These are phyloP conservation scores for Colletotrichum sp. DNA, from an alignment of 2,329 filamentous ascomycete genomes.

Conservation along the genomic window DNA sequence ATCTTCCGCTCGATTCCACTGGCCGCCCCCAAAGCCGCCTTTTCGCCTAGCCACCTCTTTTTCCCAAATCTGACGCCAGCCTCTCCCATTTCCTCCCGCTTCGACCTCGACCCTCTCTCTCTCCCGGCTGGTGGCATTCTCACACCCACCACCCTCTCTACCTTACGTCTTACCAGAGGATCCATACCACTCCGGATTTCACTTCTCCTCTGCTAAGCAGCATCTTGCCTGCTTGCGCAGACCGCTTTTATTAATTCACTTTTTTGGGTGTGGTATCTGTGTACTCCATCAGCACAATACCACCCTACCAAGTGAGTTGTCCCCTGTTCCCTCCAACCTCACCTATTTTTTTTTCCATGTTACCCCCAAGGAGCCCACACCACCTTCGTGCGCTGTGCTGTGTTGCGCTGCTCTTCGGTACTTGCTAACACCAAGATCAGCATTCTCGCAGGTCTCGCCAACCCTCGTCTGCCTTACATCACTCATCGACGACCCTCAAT, in stretches of 20 bases:
- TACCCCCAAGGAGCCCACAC: conserved; percentile 4
- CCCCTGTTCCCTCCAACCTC: conserved; percentile 19
- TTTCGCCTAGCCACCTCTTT: conserved; percentile 22
- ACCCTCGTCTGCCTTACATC: background rate
- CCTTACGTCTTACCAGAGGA: background rate
- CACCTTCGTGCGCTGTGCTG: background rate
- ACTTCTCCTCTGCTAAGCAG: conserved; percentile 5
- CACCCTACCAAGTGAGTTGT: conserved; percentile 11
- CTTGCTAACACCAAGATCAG: conserved; percentile 11
- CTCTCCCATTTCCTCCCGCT: conserved; percentile 15
- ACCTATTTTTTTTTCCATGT: conserved; percentile 11
- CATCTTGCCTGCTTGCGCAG: conserved; percentile 13
- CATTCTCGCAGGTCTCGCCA: conserved; percentile 1
- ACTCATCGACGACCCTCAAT: background rate
- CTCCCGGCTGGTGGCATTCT: background rate
- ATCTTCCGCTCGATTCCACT: conserved; percentile 6
- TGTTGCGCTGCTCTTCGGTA: background rate
- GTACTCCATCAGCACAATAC: conserved; percentile 12
- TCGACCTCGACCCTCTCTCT: background rate
- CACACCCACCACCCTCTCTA: background rate
- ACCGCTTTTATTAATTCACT: conserved; percentile 13
- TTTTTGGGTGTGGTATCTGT: conserved; percentile 9
- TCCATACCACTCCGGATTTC: background rate
- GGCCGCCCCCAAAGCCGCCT: conserved; percentile 7
- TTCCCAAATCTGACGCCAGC: conserved; percentile 4